A percentile compares a stretch with the other conserved stretches of the same genome.
phyloP scores from a whole-genome alignment of 352 stramenopile genomes.

The Globisporangium spiculum region DNA sequence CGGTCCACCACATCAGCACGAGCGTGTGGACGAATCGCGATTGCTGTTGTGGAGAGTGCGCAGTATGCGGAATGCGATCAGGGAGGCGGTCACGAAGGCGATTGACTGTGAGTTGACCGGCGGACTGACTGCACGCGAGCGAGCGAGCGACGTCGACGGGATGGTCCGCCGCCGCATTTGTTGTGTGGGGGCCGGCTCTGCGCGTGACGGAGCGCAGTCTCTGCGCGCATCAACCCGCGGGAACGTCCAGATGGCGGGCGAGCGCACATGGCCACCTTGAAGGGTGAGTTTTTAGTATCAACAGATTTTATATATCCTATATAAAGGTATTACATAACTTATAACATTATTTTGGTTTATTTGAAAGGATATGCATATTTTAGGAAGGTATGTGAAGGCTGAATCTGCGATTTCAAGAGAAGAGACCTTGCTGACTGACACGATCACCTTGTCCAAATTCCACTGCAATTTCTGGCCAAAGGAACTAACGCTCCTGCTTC shows the following conservation, averaged over 20 bases:
- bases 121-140: background rate
- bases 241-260: background rate
- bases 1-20: constrained; percentile 2
- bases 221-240: background rate
- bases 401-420: background rate
- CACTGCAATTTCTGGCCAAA: background rate
- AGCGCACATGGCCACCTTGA: background rate
- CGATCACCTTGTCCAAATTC: too few species aligned
- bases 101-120: background rate
- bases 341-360: background rate
- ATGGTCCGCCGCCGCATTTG: background rate
- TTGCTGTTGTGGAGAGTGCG: background rate
- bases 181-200: background rate
- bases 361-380: background rate
- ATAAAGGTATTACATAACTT: background rate
- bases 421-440: background rate
- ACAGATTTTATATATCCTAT: background rate
- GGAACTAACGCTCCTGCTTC: background rate
- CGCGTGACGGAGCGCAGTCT: background rate
- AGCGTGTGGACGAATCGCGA: background rate
- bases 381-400: background rate
- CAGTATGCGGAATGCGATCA: background rate
- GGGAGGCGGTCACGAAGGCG: background rate
- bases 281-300: background rate
- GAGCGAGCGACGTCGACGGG: background rate